Percentiles rank a stretch among this genome's conserved stretches.
phyloP scores from a whole-genome alignment of 2,329 filamentous ascomycete genomes.

The Gremmenia infestans region DNA sequence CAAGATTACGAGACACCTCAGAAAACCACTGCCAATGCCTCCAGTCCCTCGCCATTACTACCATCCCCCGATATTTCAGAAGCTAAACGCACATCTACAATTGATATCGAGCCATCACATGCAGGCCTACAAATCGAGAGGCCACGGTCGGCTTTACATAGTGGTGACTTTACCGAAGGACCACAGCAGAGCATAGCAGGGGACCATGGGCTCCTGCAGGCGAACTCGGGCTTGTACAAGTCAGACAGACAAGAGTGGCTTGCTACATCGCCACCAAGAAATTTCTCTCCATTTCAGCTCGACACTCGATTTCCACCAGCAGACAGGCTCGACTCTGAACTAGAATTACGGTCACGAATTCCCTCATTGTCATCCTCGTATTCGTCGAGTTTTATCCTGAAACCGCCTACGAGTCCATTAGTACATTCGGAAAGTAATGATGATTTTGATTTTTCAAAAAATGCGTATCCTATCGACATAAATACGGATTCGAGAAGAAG shows the following conservation, averaged over 20 bases:
- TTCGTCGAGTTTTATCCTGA: conserved; percentile 75
- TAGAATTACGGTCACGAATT: conserved; percentile 21
- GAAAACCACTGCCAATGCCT: conserved; percentile 12
- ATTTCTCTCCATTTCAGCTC: conserved; percentile 44
- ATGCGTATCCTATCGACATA: conserved; percentile 47
- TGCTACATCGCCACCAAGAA: conserved; percentile 51
- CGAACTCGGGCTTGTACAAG: conserved; percentile 11
- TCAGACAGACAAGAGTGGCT: conserved; percentile 39
- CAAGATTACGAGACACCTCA: conserved; percentile 26
- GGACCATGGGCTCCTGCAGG: conserved; percentile 7
- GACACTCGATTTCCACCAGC: conserved; percentile 30
- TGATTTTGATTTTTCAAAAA: conserved; percentile 60
- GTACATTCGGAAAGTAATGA: conserved; percentile 85
- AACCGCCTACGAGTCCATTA: conserved; percentile 86
- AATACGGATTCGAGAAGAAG: conserved; percentile 32
- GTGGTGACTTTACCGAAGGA: conserved; percentile 56
- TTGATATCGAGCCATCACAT: conserved; percentile 41
- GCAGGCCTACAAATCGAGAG: conserved; percentile 67
- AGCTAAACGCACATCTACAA: conserved; percentile 28
- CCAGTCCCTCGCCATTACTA: conserved; percentile 29
- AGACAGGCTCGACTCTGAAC: conserved; percentile 13
- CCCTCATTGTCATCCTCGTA: conserved; percentile 67
- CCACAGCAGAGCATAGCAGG: conserved; percentile 11
- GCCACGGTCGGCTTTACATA: conserved; percentile 71
- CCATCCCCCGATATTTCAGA: conserved; percentile 33